phyloP scores from a whole-genome alignment of 2,329 filamentous ascomycete species.

The Fusarium avenaceum region DNA sequence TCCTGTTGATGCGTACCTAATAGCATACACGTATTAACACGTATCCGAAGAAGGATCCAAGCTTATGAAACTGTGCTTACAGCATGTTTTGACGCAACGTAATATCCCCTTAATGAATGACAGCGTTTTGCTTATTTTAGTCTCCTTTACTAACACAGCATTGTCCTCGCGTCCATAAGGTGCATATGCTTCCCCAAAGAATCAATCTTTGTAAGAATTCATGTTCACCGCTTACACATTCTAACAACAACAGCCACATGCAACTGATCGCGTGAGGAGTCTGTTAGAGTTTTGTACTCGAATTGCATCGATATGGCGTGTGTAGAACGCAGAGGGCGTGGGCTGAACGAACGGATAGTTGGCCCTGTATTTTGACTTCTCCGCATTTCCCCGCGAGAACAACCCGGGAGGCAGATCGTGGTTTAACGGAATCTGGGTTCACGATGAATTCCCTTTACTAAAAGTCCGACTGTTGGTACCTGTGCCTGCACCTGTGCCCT shows the following conservation, averaged over 20 bases:
- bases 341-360: not conserved
- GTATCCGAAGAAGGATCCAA: too few relatives aligned
- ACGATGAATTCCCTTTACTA: slow-evolving; percentile 17
- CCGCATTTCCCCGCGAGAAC: slow-evolving; percentile 40
- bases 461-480: not conserved
- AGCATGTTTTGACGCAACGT: not conserved
- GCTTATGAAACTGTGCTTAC: not conserved
- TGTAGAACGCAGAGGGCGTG: slow-evolving; percentile 5
- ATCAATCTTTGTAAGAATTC: slow-evolving; percentile 7
- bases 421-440: slow-evolving; percentile 28
- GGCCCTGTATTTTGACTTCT: slow-evolving; percentile 3
- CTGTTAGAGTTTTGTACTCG: slow-evolving; percentile 4
- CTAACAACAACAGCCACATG: slow-evolving; percentile 6
- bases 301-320: not conserved
- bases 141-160: not conserved
- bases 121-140: not conserved
- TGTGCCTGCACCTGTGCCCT: not conserved
- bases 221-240: slow-evolving; percentile 15
- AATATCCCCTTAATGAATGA: not conserved
- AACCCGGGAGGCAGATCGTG: slow-evolving; percentile 25
- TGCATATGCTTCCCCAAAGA: not conserved
- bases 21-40: too few relatives aligned
- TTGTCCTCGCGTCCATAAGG: not conserved
- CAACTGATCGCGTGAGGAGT: slow-evolving; percentile 3
- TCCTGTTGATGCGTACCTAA: too few relatives aligned